These are phyloP conservation scores for Eucalyptus marginata DNA, from an alignment of 345 rosid species.

Conservation along the genomic window DNA sequence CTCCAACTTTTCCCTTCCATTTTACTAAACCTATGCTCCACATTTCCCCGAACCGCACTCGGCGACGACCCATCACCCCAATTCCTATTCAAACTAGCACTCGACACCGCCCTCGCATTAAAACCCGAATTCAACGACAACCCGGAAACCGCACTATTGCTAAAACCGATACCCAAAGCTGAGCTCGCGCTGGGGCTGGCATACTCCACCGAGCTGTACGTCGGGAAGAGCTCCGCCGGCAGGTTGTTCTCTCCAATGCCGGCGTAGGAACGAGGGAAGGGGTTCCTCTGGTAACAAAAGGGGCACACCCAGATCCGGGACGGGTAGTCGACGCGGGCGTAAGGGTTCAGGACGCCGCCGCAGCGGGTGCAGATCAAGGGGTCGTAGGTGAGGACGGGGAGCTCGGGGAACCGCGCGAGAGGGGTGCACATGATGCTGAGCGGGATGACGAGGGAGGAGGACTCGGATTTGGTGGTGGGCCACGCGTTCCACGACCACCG, in stretches of 20 bases:
- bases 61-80: constrained; percentile 3
- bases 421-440: constrained; percentile 80
- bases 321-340: constrained; percentile 82
- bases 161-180: neutral
- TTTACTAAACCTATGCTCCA: neutral
- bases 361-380: constrained; percentile 65
- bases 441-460: constrained; percentile 57
- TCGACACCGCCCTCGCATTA: neutral
- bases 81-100: neutral
- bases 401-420: constrained; percentile 66
- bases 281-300: constrained; percentile 53
- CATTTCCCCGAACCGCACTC: neutral
- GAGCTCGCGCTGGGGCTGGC: neutral
- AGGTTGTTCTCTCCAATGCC: constrained; percentile 73
- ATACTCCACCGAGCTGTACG: constrained; percentile 81
- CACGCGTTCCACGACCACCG: constrained; percentile 98
- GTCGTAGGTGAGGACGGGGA: constrained; percentile 79
- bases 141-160: neutral
- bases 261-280: constrained; percentile 67
- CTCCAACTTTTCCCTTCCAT: neutral
- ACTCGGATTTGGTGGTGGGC: constrained; percentile 63
- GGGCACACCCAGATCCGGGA: constrained; percentile 88
- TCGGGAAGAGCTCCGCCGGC: constrained; percentile 97
- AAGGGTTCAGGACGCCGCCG: constrained; percentile 73
- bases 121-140: neutral